phyloP scores from a whole-genome alignment of 345 rosid genomes.

The Eucalyptus marginata region DNA sequence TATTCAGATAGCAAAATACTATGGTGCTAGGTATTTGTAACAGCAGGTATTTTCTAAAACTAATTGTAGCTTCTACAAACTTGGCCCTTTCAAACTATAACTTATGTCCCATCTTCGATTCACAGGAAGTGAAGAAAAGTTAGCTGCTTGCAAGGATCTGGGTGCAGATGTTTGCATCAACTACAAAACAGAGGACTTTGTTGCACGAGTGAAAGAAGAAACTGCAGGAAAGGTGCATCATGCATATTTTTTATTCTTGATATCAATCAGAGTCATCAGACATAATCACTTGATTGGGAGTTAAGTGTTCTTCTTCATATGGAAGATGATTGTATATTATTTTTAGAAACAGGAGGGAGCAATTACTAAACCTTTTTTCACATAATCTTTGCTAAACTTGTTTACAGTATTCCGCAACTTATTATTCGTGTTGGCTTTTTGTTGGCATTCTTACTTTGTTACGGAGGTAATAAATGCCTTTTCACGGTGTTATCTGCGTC shows the following conservation, averaged over 20 bases:
- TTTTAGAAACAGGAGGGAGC: background rate
- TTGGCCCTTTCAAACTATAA: background rate
- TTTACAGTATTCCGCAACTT: background rate
- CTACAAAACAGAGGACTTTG: constrained; percentile 89
- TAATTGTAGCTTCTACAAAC: background rate
- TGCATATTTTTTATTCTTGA: background rate
- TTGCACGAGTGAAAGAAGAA: constrained; percentile 68
- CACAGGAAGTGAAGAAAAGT: constrained; percentile 68
- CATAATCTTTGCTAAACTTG: background rate
- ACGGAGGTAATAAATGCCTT: background rate
- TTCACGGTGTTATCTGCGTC: background rate
- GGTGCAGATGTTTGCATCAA: constrained; percentile 89
- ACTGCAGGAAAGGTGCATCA: constrained; percentile 67
- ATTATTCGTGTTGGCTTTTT: background rate
- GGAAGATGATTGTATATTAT: background rate
- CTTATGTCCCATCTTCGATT: background rate
- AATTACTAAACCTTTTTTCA: background rate
- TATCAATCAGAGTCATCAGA: background rate
- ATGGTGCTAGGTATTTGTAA: constrained; percentile 63
- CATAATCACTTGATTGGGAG: background rate
- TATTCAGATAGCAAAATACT: constrained; percentile 68
- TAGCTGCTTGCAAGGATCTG: constrained; percentile 74
- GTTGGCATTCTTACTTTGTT: background rate
- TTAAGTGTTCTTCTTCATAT: background rate
- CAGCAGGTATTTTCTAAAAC: constrained; percentile 56